phyloP scores from a whole-genome alignment of 306 rosid species.

The Cucumis cinereus region DNA sequence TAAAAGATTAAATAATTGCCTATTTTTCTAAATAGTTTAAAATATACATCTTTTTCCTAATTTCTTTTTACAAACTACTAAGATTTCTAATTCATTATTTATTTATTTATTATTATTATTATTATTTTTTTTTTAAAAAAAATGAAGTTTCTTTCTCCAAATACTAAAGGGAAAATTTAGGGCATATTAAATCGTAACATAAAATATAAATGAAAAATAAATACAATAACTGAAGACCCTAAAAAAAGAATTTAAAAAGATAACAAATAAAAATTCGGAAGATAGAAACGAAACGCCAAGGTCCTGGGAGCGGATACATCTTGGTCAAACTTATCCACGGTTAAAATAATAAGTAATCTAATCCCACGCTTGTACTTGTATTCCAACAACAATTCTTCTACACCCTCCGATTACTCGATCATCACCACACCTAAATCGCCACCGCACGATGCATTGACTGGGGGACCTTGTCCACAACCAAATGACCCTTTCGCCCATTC shows the following conservation, averaged over 20 bases:
- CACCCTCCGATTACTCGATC: not conserved
- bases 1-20: too few species aligned
- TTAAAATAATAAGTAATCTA: not conserved
- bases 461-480: not conserved
- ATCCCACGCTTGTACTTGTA: not conserved
- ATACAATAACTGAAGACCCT: not conserved
- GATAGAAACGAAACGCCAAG: not conserved
- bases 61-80: too few species aligned
- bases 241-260: not conserved
- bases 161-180: too few species aligned
- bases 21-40: too few species aligned
- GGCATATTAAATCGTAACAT: not conserved
- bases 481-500: slow-evolving; percentile 1
- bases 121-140: too few species aligned
- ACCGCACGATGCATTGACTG: not conserved
- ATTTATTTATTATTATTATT: too few species aligned
- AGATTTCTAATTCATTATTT: too few species aligned
- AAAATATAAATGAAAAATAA: not conserved
- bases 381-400: not conserved
- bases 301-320: not conserved
- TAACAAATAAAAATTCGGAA: not conserved
- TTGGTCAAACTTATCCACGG: not conserved
- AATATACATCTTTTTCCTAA: too few species aligned
- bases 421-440: not conserved
- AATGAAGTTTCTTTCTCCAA: too few species aligned